Evolutionary conservation across 139 green algal species (phyloP).

Genomic region (Chlamydomonas eustigma): DNA sequence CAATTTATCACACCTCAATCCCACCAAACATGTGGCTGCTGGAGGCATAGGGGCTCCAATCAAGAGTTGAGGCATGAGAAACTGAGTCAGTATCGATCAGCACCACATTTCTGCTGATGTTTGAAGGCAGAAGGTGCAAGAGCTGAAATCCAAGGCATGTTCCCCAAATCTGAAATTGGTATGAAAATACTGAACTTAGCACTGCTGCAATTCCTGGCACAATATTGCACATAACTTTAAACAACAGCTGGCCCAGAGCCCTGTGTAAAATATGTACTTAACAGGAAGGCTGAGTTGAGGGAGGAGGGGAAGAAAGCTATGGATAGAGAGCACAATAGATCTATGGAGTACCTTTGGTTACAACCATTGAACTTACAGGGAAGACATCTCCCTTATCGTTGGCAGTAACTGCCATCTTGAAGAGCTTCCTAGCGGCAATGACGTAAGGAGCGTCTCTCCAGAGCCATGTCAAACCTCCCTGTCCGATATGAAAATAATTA

Average conservation of each 20-base stretch:
- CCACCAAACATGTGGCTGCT: conserved; percentile 39
- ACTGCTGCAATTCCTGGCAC: too few species aligned
- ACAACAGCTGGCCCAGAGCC: too few species aligned
- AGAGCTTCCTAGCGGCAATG: conserved; percentile 74
- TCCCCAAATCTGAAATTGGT: conserved; percentile 52
- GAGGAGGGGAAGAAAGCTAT: too few species aligned
- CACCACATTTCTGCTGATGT: conserved; percentile 68
- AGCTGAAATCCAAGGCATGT: conserved; percentile 85
- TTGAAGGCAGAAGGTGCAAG: conserved; percentile 78
- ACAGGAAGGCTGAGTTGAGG: too few species aligned
- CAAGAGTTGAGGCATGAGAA: conserved; percentile 56
- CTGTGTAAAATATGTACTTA: too few species aligned
- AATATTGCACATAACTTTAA: too few species aligned
- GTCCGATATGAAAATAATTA: not conserved
- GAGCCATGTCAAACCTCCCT: conserved; percentile 74
- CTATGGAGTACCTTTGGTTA: too few species aligned
- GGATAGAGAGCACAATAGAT: too few species aligned
- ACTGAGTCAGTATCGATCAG: conserved; percentile 73
- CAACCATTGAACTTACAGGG: conserved; percentile 57
- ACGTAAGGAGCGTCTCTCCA: conserved; percentile 80
- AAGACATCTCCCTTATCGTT: conserved; percentile 72
- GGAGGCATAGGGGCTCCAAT: conserved; percentile 29
- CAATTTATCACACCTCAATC: not conserved
- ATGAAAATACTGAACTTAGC: too few species aligned
- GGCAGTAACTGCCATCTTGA: conserved; percentile 66